Percentiles rank a stretch among this genome's conserved stretches.
Conservation (phyloP, 345 rosid species). For the Acer negundo region DNA sequence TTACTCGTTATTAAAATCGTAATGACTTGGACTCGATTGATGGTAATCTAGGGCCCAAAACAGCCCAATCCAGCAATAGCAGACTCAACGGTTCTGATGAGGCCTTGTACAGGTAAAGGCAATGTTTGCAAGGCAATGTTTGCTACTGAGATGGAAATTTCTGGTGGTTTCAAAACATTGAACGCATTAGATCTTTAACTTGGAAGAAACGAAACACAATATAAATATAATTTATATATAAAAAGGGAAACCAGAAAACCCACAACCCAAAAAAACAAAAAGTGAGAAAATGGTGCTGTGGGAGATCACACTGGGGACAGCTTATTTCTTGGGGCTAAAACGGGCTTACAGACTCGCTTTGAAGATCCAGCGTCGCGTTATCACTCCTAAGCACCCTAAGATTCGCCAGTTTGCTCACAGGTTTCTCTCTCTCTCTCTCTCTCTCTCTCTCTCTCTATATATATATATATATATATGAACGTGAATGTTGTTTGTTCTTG, state of each 20-base stretch:
- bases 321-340: constrained; percentile 80
- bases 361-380: constrained; percentile 67
- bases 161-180: not conserved
- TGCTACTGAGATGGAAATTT: not conserved
- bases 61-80: not conserved
- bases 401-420: constrained; percentile 62
- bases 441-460: not conserved
- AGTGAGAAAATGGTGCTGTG: constrained; percentile 68
- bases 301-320: constrained; percentile 89
- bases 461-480: no score
- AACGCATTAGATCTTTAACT: not conserved
- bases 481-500: not conserved
- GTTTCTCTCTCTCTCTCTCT: constrained; percentile 24
- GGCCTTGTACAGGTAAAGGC: not conserved
- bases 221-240: not conserved
- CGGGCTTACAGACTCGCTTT: constrained; percentile 75
- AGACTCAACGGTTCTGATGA: not conserved
- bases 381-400: constrained; percentile 57
- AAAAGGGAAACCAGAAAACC: not conserved
- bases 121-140: not conserved
- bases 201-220: not conserved
- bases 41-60: not conserved
- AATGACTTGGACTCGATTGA: no score
- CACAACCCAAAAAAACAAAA: constrained; percentile 3
- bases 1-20: no score